phyloP scores from a whole-genome alignment of 192 early-diverging fungal genomes.

The Glomus cerebriforme region DNA sequence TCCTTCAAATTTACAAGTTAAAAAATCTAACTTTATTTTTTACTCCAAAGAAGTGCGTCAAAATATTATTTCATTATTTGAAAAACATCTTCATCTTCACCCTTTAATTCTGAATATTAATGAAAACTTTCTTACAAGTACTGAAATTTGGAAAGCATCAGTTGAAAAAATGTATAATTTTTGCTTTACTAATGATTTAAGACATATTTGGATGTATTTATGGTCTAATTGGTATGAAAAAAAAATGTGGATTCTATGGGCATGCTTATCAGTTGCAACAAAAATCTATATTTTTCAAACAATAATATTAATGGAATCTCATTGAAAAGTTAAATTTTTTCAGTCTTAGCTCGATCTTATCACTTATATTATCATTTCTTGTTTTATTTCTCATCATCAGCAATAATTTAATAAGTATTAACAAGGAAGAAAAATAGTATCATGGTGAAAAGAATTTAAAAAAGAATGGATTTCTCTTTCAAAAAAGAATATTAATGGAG shows the following conservation, averaged over 20 bases:
- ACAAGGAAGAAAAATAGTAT: background rate
- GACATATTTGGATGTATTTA: background rate
- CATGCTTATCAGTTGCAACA: background rate
- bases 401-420: background rate
- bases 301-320: background rate
- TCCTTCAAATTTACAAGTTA: too few relatives aligned
- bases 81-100: background rate
- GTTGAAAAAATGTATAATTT: background rate
- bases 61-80: background rate
- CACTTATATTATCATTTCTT: background rate
- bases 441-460: constrained; percentile 6
- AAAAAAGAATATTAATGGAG: background rate
- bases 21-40: background rate
- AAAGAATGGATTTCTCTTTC: background rate
- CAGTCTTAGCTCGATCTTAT: background rate
- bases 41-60: background rate
- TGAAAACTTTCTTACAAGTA: background rate
- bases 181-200: background rate
- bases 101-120: background rate
- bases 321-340: constrained; percentile 7
- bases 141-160: background rate
- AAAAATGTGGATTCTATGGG: background rate
- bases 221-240: constrained; percentile 8
- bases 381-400: background rate
- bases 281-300: background rate